Percentiles rank a stretch among this genome's conserved stretches.
Evolutionary conservation across 768 basidiomycete genomes (phyloP).

Genomic region (Cytidiella melzeri): DNA sequence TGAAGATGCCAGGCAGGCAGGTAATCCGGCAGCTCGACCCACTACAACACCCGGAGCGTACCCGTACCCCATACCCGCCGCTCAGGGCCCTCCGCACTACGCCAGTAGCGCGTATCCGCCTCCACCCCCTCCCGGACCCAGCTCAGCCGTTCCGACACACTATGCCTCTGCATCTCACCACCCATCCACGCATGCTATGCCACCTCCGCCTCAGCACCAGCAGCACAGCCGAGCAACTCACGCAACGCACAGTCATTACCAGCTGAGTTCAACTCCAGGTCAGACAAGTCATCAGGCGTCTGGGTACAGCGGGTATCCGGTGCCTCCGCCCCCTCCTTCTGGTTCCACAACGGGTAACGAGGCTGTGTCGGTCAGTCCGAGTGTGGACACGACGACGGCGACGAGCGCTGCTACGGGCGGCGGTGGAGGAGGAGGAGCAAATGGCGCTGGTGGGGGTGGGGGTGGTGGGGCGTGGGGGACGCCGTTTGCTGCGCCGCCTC

Average conservation of each 20-base stretch:
- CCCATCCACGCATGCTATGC: neutral
- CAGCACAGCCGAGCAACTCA: neutral
- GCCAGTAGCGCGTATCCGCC: slow-evolving; percentile 21
- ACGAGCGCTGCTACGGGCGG: neutral
- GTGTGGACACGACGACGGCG: neutral
- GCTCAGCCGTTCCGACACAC: slow-evolving; percentile 6
- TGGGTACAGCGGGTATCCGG: slow-evolving; percentile 22
- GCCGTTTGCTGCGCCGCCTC: slow-evolving; percentile 1
- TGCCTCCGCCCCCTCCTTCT: slow-evolving; percentile 12
- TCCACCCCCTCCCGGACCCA: slow-evolving; percentile 14
- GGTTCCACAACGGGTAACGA: slow-evolving; percentile 7
- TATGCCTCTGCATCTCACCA: neutral
- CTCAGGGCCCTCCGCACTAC: too few relatives aligned
- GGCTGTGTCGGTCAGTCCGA: neutral
- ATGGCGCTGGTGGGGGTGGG: neutral
- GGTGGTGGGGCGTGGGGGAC: neutral
- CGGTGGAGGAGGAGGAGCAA: neutral
- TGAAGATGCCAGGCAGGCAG: neutral
- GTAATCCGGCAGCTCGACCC: neutral
- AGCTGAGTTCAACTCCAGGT: slow-evolving; percentile 21
- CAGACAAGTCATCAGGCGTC: slow-evolving; percentile 15
- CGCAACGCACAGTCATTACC: slow-evolving; percentile 16
- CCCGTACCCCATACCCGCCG: slow-evolving; percentile 13
- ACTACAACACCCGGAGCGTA: neutral
- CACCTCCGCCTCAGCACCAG: neutral